phyloP scores from a whole-genome alignment of 1,139 yeast species.

The Ashbya aceris region DNA sequence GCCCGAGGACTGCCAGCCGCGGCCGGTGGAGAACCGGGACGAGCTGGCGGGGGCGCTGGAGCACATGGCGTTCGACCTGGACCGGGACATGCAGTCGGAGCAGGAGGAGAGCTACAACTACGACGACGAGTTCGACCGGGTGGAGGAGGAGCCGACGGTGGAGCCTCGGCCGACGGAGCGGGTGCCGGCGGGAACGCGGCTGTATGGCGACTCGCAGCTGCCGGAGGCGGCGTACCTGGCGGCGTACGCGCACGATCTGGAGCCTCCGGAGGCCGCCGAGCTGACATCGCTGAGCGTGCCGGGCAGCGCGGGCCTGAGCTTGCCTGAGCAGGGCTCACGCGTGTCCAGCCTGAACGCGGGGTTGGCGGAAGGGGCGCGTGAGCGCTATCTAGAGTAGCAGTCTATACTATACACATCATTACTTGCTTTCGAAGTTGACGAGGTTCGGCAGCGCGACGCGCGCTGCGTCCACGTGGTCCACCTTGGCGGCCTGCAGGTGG shows the following conservation, averaged over 20 bases:
- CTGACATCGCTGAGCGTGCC: constrained; percentile 16
- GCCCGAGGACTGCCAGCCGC: not conserved
- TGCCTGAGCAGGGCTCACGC: constrained; percentile 3
- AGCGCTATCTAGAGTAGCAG: not conserved
- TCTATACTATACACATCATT: not conserved
- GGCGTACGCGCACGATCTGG: no score
- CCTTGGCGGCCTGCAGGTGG: constrained; percentile 70
- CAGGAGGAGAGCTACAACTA: constrained; percentile 8
- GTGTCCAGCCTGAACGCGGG: constrained; percentile 5
- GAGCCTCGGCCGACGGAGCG: constrained; percentile 3
- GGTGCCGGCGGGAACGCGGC: constrained; percentile 2
- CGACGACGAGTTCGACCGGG: constrained; percentile 6
- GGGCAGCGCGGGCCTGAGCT: constrained; percentile 11
- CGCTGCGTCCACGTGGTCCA: constrained; percentile 46
- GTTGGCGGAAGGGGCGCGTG: not conserved
- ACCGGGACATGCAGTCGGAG: constrained; percentile 4
- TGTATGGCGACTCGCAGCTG: constrained; percentile 5
- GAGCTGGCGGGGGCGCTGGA: constrained; percentile 4
- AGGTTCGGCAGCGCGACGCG: constrained; percentile 21
- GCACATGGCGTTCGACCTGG: constrained; percentile 9
- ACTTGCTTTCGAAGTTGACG: constrained; percentile 16
- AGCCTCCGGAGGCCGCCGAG: constrained; percentile 13
- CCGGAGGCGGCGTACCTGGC: constrained; percentile 11
- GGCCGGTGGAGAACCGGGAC: constrained; percentile 2
- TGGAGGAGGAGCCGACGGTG: constrained; percentile 2